Base-by-base conservation (phyloP, 1,284 basidiomycete genomes). In the Trametes hirsuta region DNA sequence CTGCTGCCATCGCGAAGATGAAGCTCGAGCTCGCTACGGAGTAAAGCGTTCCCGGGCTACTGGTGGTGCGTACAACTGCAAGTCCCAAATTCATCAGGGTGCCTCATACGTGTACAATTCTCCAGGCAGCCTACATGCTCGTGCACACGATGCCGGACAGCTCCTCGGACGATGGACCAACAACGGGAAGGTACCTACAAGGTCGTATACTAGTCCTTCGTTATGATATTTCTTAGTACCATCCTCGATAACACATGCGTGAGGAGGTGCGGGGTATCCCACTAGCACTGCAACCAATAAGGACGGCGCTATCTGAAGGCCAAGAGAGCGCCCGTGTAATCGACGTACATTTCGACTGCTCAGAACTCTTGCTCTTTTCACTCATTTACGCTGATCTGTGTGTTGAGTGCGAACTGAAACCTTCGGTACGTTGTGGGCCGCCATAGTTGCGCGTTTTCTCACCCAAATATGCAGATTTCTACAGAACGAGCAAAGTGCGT, bases 21-120 rank as follows among this genome's bases (percentile, higher is more conserved):
- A 95, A 95, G 82, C 82, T 93, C 47, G 90, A 94, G 81, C 86
- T 95, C 61, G 91, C 93, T 4, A 82, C 88, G 5, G 90, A 91
- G 37, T 92, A 55, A 55, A 48, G 15, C n/a, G 15, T 41, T 35
- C 2, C 14, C 18, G 41, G 10, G 18, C 44, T 18, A 24, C 10
- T n/a, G n/a, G 8, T 44, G 52, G 63, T 64, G 55, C 44, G 63
- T 59, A 30, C 30, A 8, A 4, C 8, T 4, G 30, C 30, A 5
- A 30, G 18, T 30, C 30, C 30, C 4, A 8, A 5, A 8, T 30
- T 30, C 8, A 15, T 12, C 3, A 6, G 21, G 15, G 47, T 5
- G 18, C n/a, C 47, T 49, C 18, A 49, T 30, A 30, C 30, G 8
- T 30, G 8, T 30, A 5, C 30, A 8, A 30, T 8, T 30, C 30